Evolutionary conservation across 805 yeast species (phyloP).

Genomic region (Yarrowia sp.): DNA sequence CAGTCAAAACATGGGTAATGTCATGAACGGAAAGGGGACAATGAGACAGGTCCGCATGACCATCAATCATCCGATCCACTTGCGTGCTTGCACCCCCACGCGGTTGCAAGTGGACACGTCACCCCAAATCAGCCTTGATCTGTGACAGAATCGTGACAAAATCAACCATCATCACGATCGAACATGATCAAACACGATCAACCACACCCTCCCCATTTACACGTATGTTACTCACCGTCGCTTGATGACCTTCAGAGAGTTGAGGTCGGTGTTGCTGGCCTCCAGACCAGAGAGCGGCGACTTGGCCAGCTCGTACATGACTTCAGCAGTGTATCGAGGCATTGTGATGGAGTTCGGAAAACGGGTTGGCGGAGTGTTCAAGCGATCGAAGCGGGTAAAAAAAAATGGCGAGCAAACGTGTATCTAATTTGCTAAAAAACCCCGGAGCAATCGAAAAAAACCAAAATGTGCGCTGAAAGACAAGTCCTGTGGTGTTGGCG

Average conservation of each 20-base stretch:
- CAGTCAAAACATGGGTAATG: neutral
- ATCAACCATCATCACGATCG: neutral
- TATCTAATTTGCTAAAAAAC: constrained; percentile 30
- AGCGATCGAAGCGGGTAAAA: constrained; percentile 21
- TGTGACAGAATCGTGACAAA: neutral
- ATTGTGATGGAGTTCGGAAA: constrained; percentile 40
- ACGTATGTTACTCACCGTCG: constrained; percentile 30
- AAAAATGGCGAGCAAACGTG: constrained; percentile 15
- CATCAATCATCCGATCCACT: no score
- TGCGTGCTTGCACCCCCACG: no score
- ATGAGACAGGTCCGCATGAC: neutral
- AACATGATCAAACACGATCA: neutral
- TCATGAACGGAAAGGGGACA: neutral
- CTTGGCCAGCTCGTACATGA: constrained; percentile 45
- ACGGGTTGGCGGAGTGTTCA: neutral
- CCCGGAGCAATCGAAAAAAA: constrained; percentile 17
- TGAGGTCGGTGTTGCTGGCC: constrained; percentile 37
- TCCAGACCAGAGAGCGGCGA: constrained; percentile 46
- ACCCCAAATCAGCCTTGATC: no score
- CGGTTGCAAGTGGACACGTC: no score
- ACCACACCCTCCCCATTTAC: no score
- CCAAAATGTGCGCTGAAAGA: constrained; percentile 14
- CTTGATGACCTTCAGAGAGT: constrained; percentile 34
- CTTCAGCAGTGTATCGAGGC: constrained; percentile 48
- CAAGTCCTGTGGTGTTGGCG: constrained; percentile 27